These are phyloP conservation scores for Populus pruinosa DNA, from an alignment of 345 rosid species.

Conservation along the genomic window DNA sequence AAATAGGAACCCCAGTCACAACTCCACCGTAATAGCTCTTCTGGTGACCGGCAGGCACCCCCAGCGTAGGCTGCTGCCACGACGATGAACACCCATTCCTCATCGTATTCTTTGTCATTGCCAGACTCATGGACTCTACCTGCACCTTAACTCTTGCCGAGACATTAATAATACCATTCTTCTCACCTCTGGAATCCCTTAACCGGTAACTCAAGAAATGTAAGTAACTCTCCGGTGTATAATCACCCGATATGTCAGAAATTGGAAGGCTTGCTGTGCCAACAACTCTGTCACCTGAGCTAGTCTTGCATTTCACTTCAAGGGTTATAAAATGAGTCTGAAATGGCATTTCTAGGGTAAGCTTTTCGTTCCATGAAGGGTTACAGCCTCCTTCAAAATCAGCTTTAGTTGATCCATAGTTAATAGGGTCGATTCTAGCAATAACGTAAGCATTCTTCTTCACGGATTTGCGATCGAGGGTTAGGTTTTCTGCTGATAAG, in stretches of 20 bases:
- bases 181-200: conserved; percentile 38
- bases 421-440: conserved; percentile 25
- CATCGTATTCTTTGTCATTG: not conserved
- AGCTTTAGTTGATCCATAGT: conserved; percentile 4
- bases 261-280: conserved; percentile 50
- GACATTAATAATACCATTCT: conserved; percentile 57
- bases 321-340: conserved; percentile 33
- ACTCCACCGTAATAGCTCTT: not conserved
- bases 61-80: not conserved
- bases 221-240: conserved; percentile 42
- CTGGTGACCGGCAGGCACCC: not conserved
- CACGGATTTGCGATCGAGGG: conserved; percentile 35
- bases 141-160: conserved; percentile 42
- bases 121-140: not conserved
- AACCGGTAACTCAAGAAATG: conserved; percentile 73
- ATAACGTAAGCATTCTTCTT: conserved; percentile 36
- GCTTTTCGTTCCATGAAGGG: conserved; percentile 58
- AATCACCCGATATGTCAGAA: conserved; percentile 54
- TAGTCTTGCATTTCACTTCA: conserved; percentile 38
- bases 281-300: conserved; percentile 29
- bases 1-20: conserved; percentile 8
- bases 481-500: conserved; percentile 57
- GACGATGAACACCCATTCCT: not conserved
- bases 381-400: conserved; percentile 40
- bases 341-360: conserved; percentile 40